Evolutionary conservation across 2,329 filamentous ascomycete species (phyloP), one percentile per base, ranked within the genome.

Genomic region (Penicillium sp.): DNA sequence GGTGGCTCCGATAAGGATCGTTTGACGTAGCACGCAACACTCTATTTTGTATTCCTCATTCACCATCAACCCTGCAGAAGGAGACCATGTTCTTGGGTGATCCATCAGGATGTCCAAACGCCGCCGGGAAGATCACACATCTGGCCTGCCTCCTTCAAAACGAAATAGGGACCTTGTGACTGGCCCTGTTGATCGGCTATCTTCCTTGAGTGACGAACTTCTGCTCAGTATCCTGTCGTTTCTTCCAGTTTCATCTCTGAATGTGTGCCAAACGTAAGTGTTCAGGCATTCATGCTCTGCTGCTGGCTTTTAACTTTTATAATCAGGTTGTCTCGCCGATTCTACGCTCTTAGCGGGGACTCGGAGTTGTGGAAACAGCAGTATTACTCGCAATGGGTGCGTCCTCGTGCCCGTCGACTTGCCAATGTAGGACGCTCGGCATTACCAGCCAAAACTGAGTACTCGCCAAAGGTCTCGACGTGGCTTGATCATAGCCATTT

Each of bases 321-420:
- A 31, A 25, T 9, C 39, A 70, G 62, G 45, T 38, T 70, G n/a
- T 96, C 89, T 1, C 82, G 74, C 46, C 88, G 87, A 51, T 87
- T 95, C 64, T 78, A 83, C 59, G 77, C 77, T 33, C 78, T 97
- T 15, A 80, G 88, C 6, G 78, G 80, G 47, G 93, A 97, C 68
- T 86, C 87, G 0, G 89, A 96, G 66, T 75, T 97, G 49, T 98
- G 93, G 93, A 93, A 92, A 68, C 80, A 81, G 12, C 81, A 89
- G 43, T 98, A 95, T 72, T 95, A 95, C 71, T 79, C 83, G 24
- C 84, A 87, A 54, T 97, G 95, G 70, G 88, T 96, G 27, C 80
- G 88, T 31, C 90, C 89, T 33, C 82, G 90, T 63, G 87, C 87
- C 31, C 79, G 87, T 58, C 82, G 87, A 50, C 83, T 92, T 48